phyloP scores from a whole-genome alignment of 345 rosid genomes.

The Salix suchowensis region DNA sequence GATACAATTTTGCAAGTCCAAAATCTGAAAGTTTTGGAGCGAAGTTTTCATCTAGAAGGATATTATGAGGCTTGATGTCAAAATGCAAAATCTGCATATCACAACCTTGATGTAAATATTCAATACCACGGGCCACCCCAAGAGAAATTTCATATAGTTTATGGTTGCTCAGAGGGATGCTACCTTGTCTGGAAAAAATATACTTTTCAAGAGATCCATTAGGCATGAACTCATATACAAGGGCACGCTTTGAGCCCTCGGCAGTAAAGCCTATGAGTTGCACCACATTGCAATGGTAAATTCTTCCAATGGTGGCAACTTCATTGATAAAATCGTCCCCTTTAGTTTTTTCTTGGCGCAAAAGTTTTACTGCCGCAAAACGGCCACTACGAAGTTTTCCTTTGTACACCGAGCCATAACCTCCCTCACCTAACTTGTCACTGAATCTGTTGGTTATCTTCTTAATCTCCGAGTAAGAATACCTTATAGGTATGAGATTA shows the following conservation, averaged over 20 bases:
- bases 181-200: background rate
- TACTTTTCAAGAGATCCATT: background rate
- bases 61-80: slow-evolving; percentile 10
- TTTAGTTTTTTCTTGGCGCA: background rate
- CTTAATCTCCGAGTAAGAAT: background rate
- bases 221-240: background rate
- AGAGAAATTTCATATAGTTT: no score
- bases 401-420: slow-evolving; percentile 9
- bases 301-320: slow-evolving; percentile 15
- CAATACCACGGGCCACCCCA: no score
- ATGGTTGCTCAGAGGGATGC: background rate
- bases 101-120: background rate
- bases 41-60: background rate
- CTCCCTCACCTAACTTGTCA: slow-evolving; percentile 12
- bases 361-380: background rate
- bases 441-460: background rate
- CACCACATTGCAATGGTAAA: slow-evolving; percentile 2
- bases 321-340: slow-evolving; percentile 12
- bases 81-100: slow-evolving; percentile 6
- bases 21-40: background rate
- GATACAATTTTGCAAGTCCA: no score
- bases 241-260: background rate
- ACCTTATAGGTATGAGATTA: background rate
- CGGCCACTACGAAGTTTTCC: slow-evolving; percentile 1
- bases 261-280: slow-evolving; percentile 1